Conservation (phyloP, 768 basidiomycete species). For the Scleroderma bovista region DNA sequence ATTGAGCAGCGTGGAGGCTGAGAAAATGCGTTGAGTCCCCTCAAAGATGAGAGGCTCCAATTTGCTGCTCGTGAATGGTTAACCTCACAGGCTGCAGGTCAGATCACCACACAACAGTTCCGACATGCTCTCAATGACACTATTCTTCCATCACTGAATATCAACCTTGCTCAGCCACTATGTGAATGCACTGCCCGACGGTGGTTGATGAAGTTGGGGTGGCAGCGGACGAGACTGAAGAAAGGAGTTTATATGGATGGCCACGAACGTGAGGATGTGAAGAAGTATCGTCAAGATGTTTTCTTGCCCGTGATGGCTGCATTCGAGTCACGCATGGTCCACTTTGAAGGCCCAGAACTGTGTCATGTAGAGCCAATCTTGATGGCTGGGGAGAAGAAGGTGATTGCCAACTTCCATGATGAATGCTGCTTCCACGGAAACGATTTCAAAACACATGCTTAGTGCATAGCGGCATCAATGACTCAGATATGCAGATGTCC, state of each 20-base stretch:
- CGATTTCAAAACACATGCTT: neutral
- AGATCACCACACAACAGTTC: conserved; percentile 28
- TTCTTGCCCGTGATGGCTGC: neutral
- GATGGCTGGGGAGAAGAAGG: neutral
- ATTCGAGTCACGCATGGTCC: neutral
- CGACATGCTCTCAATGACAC: conserved; percentile 20
- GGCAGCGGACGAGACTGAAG: neutral
- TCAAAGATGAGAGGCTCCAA: conserved; percentile 7
- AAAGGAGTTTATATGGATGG: neutral
- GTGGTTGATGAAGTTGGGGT: conserved; percentile 11
- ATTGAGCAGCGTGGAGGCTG: conserved; percentile 23
- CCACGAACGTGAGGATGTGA: neutral
- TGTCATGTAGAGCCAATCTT: neutral
- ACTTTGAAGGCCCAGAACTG: neutral
- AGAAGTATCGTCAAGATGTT: neutral
- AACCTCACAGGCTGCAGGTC: conserved; percentile 19
- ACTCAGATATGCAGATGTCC: no score
- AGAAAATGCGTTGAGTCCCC: conserved; percentile 6
- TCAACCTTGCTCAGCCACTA: conserved; percentile 21
- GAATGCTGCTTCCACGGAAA: neutral
- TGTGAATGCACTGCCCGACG: conserved; percentile 10
- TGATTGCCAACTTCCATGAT: neutral
- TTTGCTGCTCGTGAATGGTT: conserved; percentile 15
- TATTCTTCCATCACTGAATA: conserved; percentile 27
- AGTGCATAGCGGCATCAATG: no score